These are phyloP conservation scores for Candida tropicalis DNA, from an alignment of 1,139 yeast species.

Conservation along the genomic window DNA sequence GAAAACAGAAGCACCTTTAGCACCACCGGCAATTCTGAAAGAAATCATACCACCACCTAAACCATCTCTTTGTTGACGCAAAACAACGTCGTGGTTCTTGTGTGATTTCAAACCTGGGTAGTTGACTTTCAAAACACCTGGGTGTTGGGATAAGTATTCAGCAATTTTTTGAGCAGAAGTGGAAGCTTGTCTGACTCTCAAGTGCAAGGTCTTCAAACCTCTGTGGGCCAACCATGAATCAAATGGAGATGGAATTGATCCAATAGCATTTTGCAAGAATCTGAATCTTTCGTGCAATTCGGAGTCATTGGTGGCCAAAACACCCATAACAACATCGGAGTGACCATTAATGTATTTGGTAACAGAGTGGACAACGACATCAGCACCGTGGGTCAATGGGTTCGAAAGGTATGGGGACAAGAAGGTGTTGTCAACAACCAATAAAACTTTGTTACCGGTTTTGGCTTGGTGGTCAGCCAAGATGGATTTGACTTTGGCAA, in stretches of 20 bases:
- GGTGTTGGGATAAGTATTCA: constrained; percentile 54
- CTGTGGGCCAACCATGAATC: constrained; percentile 94
- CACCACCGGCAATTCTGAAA: constrained; percentile 84
- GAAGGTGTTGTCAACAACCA: constrained; percentile 93
- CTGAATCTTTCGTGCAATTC: constrained; percentile 64
- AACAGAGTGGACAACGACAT: constrained; percentile 84
- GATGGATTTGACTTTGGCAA: constrained; percentile 56
- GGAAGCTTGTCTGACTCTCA: constrained; percentile 75
- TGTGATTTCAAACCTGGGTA: constrained; percentile 81
- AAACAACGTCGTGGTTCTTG: constrained; percentile 62
- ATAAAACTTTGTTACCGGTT: constrained; percentile 51
- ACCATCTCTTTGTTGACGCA: constrained; percentile 78
- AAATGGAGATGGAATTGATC: constrained; percentile 87
- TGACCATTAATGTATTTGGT: constrained; percentile 93
- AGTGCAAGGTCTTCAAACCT: constrained; percentile 84
- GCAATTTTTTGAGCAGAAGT: constrained; percentile 72
- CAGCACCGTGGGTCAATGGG: constrained; percentile 84
- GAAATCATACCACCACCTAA: constrained; percentile 94
- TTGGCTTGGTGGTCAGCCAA: constrained; percentile 50
- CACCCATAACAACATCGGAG: constrained; percentile 90
- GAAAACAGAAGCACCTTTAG: constrained; percentile 72
- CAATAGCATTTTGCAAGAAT: constrained; percentile 86
- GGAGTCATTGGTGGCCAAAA: constrained; percentile 69
- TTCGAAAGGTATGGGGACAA: constrained; percentile 90
- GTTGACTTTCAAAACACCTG: constrained; percentile 66